These are phyloP conservation scores for Verbascum thapsus DNA, from an alignment of 257 asterid genomes.

Conservation along the genomic window DNA sequence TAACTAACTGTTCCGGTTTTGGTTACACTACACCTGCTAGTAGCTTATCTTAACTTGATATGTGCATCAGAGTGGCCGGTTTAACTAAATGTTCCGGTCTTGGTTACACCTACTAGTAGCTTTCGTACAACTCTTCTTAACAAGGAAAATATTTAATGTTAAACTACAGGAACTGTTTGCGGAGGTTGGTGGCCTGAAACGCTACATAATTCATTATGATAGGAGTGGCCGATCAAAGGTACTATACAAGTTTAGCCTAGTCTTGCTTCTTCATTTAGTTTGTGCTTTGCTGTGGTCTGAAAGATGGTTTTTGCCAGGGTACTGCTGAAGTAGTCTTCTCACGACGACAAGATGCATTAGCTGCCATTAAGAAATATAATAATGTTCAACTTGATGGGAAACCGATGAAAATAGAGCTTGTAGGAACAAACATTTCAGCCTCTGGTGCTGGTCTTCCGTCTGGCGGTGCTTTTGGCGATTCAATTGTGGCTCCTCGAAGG, in stretches of 20 bases:
- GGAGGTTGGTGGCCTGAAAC: conserved; percentile 64
- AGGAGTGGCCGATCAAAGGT: conserved; percentile 80
- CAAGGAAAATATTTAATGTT: background rate
- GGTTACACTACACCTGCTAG: conserved; percentile 15
- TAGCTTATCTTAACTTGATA: background rate
- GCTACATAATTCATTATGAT: conserved; percentile 57
- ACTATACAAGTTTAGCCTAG: conserved; percentile 25
- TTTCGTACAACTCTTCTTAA: conserved; percentile 18
- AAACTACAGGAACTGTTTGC: conserved; percentile 60
- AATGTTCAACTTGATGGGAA: conserved; percentile 49
- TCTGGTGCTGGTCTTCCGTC: conserved; percentile 31
- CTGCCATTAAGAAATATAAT: conserved; percentile 44
- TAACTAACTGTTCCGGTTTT: background rate
- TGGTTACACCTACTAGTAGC: background rate
- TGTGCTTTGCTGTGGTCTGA: conserved; percentile 32
- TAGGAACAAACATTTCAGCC: conserved; percentile 31
- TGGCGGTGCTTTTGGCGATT: conserved; percentile 27
- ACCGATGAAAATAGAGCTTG: conserved; percentile 46
- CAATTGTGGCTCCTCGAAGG: conserved; percentile 35
- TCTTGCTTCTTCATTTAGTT: conserved; percentile 25
- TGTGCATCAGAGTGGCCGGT: too few species aligned
- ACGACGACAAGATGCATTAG: conserved; percentile 49
- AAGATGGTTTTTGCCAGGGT: conserved; percentile 47
- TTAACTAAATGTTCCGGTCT: too few species aligned
- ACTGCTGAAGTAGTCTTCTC: conserved; percentile 62